Base-by-base conservation (phyloP, 345 rosid species). In the Toxicodendron radicans region DNA sequence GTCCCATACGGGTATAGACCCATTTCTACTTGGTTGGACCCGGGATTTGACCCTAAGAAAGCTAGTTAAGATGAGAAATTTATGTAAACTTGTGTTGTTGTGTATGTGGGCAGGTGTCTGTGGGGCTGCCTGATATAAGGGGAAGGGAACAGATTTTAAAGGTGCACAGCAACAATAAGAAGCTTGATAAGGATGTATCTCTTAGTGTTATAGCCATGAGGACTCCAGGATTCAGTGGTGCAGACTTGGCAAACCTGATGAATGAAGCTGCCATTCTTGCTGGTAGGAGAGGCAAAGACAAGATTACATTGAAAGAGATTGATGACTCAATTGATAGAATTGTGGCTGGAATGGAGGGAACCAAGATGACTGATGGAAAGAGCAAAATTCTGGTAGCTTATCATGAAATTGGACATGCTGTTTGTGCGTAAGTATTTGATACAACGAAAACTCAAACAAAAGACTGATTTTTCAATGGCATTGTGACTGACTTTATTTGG, bases 191-290 rank as follows among this genome's bases (percentile, higher is more conserved):
- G 12, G 87, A 84, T 71, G 88, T 90, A 7, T 80, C 85, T 32
- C 83, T 86, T 3, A 67, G 72, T 73, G 81, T 89, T 20, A 84
- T 89, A 65, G 88, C 95, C 49, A 82, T 82, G 91, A 85, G 95
- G 77, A 90, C 97, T 1, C 90, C 94, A 2, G 91, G 95, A 78
- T 90, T 92, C 61, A 92, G 94, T 46, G 92, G 97, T 14, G 97
- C 94, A 23, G 97, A 92, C 84, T 72, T 92, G 72, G 93, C 90
- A 0, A 92, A 90, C 76, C 87, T 92, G 10, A 85, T 90, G 92
- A 90, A 92, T 67, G 97, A 92, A 76, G 95, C 92, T 0, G 91
- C 96, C 7, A 88, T 92, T 70, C 92, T 92, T 53, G 87, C 92
- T 7, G 91, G 93, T 18, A 77, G 95, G 73, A 85, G 92, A 80